Conservation (phyloP, 768 basidiomycete species). For the Mycena vitilis region DNA sequence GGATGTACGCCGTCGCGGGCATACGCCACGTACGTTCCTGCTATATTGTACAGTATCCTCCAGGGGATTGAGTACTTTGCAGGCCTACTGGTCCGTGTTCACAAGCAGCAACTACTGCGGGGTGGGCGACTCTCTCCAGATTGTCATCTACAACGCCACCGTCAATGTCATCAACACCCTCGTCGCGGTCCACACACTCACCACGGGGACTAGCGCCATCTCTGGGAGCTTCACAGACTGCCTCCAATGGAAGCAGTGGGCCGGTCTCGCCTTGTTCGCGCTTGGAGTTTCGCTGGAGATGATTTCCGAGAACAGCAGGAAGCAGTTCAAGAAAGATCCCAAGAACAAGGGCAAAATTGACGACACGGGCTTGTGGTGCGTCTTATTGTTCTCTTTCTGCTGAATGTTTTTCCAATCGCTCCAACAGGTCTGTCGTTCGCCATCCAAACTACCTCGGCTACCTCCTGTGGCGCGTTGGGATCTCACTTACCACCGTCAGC, state of each 20-base stretch:
- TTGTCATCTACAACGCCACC: constrained; percentile 33
- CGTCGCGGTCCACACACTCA: constrained; percentile 35
- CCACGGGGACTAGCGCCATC: constrained; percentile 22
- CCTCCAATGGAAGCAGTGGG: constrained; percentile 34
- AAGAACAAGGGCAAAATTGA: constrained; percentile 40
- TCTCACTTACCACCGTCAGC: constrained; percentile 34
- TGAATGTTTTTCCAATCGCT: background rate
- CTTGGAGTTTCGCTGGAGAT: constrained; percentile 36
- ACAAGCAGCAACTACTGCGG: constrained; percentile 20
- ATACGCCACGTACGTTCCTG: constrained; percentile 23
- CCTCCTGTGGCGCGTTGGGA: constrained; percentile 40
- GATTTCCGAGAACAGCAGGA: constrained; percentile 38
- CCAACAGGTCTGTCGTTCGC: constrained; percentile 34
- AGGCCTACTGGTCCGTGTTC: constrained; percentile 28
- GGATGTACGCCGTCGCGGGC: constrained; percentile 33
- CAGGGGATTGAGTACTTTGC: too few relatives aligned
- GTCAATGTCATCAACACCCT: constrained; percentile 38
- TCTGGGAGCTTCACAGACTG: constrained; percentile 30
- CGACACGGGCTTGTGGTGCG: constrained; percentile 39
- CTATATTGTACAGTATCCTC: too few relatives aligned
- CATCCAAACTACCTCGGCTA: constrained; percentile 43
- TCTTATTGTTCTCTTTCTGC: constrained; percentile 10
- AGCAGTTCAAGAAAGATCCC: constrained; percentile 40
- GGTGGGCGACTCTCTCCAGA: constrained; percentile 12
- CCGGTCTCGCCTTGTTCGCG: constrained; percentile 35